Percentiles rank a stretch among this genome's conserved stretches.
Conservation (phyloP, 2,329 filamentous ascomycete species). For the Hyphodiscus sp. region DNA sequence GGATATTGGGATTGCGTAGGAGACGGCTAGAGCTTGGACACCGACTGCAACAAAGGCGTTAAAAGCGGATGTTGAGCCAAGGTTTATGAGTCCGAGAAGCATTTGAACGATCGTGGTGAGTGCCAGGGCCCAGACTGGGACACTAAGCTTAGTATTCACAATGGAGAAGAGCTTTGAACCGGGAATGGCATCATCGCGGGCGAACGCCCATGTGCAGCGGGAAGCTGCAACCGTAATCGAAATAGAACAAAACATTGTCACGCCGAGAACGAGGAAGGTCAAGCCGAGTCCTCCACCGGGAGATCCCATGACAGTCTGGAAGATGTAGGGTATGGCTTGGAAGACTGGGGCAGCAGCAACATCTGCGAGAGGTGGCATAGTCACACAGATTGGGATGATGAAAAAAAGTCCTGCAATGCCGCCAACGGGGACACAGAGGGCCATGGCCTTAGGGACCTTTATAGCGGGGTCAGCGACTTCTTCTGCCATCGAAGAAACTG, state of each 20-base stretch:
- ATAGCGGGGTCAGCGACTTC: conserved; percentile 47
- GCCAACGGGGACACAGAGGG: conserved; percentile 41
- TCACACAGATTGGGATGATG: conserved; percentile 44
- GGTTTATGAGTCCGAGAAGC: conserved; percentile 63
- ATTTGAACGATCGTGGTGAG: conserved; percentile 55
- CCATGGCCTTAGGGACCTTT: conserved; percentile 41
- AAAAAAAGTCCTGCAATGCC: conserved; percentile 45
- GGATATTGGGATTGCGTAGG: conserved; percentile 67
- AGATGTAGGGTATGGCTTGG: conserved; percentile 46
- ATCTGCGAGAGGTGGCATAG: conserved; percentile 40
- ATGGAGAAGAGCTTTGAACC: conserved; percentile 52
- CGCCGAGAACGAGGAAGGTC: conserved; percentile 42
- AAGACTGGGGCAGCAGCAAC: conserved; percentile 38
- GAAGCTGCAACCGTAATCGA: conserved; percentile 46
- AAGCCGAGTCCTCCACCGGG: conserved; percentile 41
- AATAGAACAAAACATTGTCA: conserved; percentile 48
- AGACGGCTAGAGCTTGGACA: conserved; percentile 64
- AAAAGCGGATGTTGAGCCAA: conserved; percentile 62
- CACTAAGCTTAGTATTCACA: conserved; percentile 53
- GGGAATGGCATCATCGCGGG: conserved; percentile 60
- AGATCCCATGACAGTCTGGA: conserved; percentile 41
- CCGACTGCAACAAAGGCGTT: conserved; percentile 66
- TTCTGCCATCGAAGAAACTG: conserved; percentile 52
- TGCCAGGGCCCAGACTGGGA: conserved; percentile 60
- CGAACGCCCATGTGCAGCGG: conserved; percentile 63